These are phyloP conservation scores for Protomyces lactucae-debilis DNA, from an alignment of 1,139 yeast genomes.

Conservation along the genomic window DNA sequence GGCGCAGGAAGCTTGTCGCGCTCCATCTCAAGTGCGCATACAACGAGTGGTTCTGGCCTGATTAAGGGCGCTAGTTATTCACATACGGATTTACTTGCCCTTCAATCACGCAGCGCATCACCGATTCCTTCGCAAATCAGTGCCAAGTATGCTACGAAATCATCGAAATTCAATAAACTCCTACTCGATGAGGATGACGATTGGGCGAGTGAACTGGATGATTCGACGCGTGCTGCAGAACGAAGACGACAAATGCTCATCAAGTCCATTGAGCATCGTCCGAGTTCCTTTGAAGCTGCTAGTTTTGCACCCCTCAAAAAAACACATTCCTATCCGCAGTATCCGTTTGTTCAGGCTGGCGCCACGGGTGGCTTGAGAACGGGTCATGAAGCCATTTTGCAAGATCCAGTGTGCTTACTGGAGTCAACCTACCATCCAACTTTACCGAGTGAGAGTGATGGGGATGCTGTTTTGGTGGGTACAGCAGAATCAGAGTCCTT, in stretches of 20 bases:
- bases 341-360: background rate
- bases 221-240: constrained; percentile 15
- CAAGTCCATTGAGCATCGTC: constrained; percentile 25
- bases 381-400: constrained; percentile 36
- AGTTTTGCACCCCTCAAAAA: constrained; percentile 23
- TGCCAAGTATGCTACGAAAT: constrained; percentile 5
- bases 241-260: constrained; percentile 15
- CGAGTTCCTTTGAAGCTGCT: constrained; percentile 7
- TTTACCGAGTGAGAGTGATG: background rate
- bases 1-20: background rate
- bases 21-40: background rate
- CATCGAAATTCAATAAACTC: constrained; percentile 15
- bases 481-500: constrained; percentile 40
- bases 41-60: background rate
- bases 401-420: constrained; percentile 1
- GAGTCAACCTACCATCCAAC: constrained; percentile 6
- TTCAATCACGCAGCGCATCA: constrained; percentile 19
- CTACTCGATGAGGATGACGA: constrained; percentile 22
- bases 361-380: constrained; percentile 28
- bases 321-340: constrained; percentile 24
- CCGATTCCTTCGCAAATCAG: constrained; percentile 6
- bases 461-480: background rate
- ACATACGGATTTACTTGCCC: constrained; percentile 19
- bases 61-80: constrained; percentile 23
- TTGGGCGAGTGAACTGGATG: constrained; percentile 26